phyloP scores from a whole-genome alignment of 2,329 filamentous ascomycete genomes.

The Thelonectria blattea region DNA sequence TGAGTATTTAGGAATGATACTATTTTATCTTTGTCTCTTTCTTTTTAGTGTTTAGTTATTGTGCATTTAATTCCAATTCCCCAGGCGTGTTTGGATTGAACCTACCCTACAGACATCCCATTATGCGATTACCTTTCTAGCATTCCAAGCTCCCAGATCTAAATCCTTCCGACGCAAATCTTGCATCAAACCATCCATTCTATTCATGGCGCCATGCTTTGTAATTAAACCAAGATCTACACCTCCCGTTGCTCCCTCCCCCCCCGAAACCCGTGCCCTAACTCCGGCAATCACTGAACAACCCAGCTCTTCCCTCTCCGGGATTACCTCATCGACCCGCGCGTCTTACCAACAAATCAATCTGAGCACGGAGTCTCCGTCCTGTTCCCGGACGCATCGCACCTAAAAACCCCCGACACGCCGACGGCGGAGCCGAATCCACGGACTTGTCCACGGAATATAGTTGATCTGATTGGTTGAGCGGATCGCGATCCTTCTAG shows the following conservation, averaged over 20 bases:
- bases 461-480: background rate
- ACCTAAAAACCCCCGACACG: background rate
- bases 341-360: background rate
- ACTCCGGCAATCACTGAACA: background rate
- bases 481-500: background rate
- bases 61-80: too few species aligned
- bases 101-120: too few species aligned
- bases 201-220: background rate
- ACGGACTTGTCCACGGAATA: conserved; percentile 2
- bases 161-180: too few species aligned
- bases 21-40: too few species aligned
- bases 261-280: conserved; percentile 5
- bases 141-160: too few species aligned
- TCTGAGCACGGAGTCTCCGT: background rate
- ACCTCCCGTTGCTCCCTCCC: background rate
- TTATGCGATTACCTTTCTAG: too few species aligned
- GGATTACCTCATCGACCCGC: conserved; percentile 2
- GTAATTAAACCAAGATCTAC: background rate
- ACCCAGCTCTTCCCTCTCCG: background rate
- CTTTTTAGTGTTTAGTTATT: too few species aligned
- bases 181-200: background rate
- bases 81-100: too few species aligned
- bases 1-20: too few species aligned
- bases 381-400: background rate
- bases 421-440: conserved; percentile 10